A percentile compares a stretch with the other conserved stretches of the same genome.
Evolutionary conservation across 352 stramenopile species (phyloP).

Genomic region (Globisporangium middletonii): DNA sequence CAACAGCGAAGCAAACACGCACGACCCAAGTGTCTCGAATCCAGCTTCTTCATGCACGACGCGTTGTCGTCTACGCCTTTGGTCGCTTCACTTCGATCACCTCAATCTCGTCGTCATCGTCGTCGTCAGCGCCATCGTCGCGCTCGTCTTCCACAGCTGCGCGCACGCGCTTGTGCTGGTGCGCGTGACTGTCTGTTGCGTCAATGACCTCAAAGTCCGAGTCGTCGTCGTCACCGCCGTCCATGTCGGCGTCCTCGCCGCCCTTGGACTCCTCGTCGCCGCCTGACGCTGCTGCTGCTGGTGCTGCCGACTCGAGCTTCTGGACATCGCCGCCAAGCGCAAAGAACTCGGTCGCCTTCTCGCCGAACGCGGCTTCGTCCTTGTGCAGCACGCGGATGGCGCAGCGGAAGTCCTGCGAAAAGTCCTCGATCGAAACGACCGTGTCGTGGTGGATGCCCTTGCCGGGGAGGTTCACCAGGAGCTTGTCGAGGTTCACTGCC

Average conservation of each 20-base stretch:
- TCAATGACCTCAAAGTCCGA: slow-evolving; percentile 30
- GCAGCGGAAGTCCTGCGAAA: slow-evolving; percentile 92
- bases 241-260: slow-evolving; percentile 28
- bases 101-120: slow-evolving; percentile 8
- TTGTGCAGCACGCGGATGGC: slow-evolving; percentile 75
- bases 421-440: slow-evolving; percentile 93
- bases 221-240: slow-evolving; percentile 19
- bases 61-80: slow-evolving; percentile 3
- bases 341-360: slow-evolving; percentile 71
- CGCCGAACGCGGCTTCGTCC: slow-evolving; percentile 53
- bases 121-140: slow-evolving; percentile 3
- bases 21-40: too few species aligned
- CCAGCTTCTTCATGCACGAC: too few species aligned
- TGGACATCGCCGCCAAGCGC: slow-evolving; percentile 63
- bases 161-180: slow-evolving; percentile 8
- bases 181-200: not conserved
- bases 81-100: slow-evolving; percentile 14
- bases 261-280: slow-evolving; percentile 22
- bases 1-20: too few species aligned
- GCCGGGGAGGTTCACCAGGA: slow-evolving; percentile 79
- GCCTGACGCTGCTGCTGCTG: not conserved
- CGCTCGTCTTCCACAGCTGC: not conserved
- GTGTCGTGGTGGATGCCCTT: slow-evolving; percentile 92
- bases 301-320: slow-evolving; percentile 32
- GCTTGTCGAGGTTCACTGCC: slow-evolving; percentile 86